Base-by-base conservation (phyloP, 2,329 filamentous ascomycete genomes). In the Nothopassalora personata region DNA sequence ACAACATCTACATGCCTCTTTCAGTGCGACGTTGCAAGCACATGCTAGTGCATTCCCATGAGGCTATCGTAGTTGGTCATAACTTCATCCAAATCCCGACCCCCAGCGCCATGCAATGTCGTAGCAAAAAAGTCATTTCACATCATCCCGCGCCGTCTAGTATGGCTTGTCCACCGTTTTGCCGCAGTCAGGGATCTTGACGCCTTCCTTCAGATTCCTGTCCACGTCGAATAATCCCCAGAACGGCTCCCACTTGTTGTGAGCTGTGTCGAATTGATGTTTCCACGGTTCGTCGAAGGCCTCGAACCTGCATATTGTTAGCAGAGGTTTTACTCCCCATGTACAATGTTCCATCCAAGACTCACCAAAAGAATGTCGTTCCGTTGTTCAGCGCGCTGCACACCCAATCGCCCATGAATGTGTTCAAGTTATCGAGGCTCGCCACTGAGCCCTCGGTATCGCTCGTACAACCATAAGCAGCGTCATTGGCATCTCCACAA, bases 211-310 rank as follows among this genome's bases (percentile, higher is more conserved):
- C 66, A 97, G 77, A 36, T 92, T 90, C 58, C 93, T 85, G 69
- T 91, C 82, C 3, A 90, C 83, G 67, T 95, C 90, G 85, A 97
- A 86, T 13, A 97, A 77, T 9, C 94, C 93, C 93, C 93, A 66
- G 97, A 73, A 96, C 89, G 72, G 96, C 90, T 97, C 93, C 92
- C 92, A 97, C 54, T 89, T 81, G 77, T 93, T 63, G 58, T 60
- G 63, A 56, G 36, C 56, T 31, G 78, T 79, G 73, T 97, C 88
- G 76, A 86, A 96, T 18, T 74, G 70, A 57, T 88, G 79, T 78
- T 97, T 97, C 93, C 93, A 97, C 2, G 91, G 91, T 80, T 97
- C 93, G 72, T 97, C 93, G 72, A 97, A 97, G 9, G 91, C 91
- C 71, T 92, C 90, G 73, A 97, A 97, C 85, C 84, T 71, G 53